A percentile compares a stretch with the other conserved stretches of the same genome.
Evolutionary conservation across 1,139 yeast species (phyloP).

Genomic region (Geotrichum phurueaensis): DNA sequence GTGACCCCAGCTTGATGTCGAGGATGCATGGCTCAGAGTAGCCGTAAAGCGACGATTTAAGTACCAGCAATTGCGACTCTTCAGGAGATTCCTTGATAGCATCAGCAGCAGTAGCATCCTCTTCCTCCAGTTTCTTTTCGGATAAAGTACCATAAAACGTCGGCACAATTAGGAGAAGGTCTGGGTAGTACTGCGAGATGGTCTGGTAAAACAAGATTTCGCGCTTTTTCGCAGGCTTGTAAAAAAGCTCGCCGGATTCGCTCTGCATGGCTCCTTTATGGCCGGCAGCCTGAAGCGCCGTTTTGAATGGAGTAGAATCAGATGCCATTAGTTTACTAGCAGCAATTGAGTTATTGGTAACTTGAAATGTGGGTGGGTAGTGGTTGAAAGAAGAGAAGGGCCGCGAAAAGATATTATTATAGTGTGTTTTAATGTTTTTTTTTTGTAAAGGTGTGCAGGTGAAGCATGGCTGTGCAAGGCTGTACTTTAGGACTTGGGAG

Average conservation of each 20-base stretch:
- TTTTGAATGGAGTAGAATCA: conserved; percentile 7
- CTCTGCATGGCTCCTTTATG: conserved; percentile 73
- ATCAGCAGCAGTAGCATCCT: conserved; percentile 9
- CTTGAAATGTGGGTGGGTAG: not conserved
- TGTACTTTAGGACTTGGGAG: too few relatives aligned
- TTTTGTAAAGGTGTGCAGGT: too few relatives aligned
- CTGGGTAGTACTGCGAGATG: conserved; percentile 23
- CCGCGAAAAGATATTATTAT: not conserved
- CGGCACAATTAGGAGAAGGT: conserved; percentile 34
- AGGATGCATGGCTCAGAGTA: conserved; percentile 62
- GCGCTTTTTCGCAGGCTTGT: conserved; percentile 57
- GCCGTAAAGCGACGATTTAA: conserved; percentile 35
- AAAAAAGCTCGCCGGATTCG: conserved; percentile 56
- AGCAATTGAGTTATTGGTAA: not conserved
- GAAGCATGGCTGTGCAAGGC: too few relatives aligned
- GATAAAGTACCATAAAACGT: conserved; percentile 39
- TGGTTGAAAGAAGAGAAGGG: not conserved
- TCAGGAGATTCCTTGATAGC: conserved; percentile 17
- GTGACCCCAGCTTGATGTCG: conserved; percentile 76
- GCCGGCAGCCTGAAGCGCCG: conserved; percentile 68
- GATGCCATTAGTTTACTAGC: not conserved
- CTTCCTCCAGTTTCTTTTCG: conserved; percentile 1
- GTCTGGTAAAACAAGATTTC: conserved; percentile 68
- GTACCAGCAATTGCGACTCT: conserved; percentile 13
- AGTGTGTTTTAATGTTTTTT: too few relatives aligned